Evolutionary conservation across 2,329 filamentous ascomycete genomes (phyloP).

Genomic region (Lecanoromycetidae sp.): DNA sequence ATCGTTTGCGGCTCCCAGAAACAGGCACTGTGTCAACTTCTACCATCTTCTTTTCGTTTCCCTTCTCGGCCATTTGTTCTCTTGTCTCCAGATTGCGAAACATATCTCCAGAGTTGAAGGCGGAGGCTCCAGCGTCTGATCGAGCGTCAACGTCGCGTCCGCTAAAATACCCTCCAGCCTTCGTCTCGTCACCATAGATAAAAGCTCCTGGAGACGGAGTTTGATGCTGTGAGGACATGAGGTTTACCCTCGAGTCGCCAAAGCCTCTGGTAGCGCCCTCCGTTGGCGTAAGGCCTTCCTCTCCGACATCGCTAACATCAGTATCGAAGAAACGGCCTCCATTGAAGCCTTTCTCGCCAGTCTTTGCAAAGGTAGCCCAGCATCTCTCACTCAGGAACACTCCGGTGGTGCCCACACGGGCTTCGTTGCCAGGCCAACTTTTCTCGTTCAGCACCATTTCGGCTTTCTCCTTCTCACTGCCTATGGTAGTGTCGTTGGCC

Average conservation of each 20-base stretch:
- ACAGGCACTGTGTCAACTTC: slow-evolving; percentile 78
- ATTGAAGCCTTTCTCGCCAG: slow-evolving; percentile 50
- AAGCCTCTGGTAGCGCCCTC: slow-evolving; percentile 41
- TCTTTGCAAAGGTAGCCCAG: slow-evolving; percentile 79
- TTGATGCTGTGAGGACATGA: slow-evolving; percentile 35
- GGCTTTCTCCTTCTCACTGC: slow-evolving; percentile 82
- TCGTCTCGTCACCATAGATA: slow-evolving; percentile 61
- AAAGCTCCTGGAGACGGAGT: slow-evolving; percentile 46
- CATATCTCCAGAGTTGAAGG: slow-evolving; percentile 87
- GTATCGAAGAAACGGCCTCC: slow-evolving; percentile 46
- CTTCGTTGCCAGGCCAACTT: slow-evolving; percentile 85
- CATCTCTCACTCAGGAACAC: slow-evolving; percentile 92
- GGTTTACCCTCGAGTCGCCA: slow-evolving; percentile 42
- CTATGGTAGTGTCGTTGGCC: slow-evolving; percentile 71
- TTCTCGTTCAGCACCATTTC: slow-evolving; percentile 86
- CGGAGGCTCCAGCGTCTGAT: slow-evolving; percentile 86
- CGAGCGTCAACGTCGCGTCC: slow-evolving; percentile 67
- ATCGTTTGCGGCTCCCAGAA: slow-evolving; percentile 73
- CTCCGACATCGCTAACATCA: slow-evolving; percentile 47
- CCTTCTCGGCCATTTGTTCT: slow-evolving; percentile 88
- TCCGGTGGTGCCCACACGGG: slow-evolving; percentile 78
- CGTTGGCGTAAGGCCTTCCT: slow-evolving; percentile 47
- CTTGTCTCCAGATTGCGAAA: slow-evolving; percentile 93
- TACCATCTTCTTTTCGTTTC: slow-evolving; percentile 77
- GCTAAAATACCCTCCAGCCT: slow-evolving; percentile 68